Evolutionary conservation across 192 early-diverging fungal genomes (phyloP).

Genomic region (Dispira simplex): DNA sequence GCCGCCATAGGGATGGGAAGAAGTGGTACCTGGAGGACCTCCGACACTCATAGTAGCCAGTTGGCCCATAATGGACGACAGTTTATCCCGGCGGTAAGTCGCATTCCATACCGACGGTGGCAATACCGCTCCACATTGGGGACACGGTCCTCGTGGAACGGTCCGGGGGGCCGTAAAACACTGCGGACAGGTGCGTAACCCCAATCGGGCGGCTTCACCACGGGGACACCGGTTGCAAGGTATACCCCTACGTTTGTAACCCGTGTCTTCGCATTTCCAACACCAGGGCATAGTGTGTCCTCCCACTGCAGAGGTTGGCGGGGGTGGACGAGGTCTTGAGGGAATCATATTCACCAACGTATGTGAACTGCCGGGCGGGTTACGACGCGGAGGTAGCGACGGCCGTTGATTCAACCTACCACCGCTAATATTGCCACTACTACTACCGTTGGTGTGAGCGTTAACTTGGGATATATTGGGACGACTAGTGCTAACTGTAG

Average conservation of each 20-base stretch:
- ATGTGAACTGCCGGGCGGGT: neutral
- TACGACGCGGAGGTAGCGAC: neutral
- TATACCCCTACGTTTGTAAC: slow-evolving; percentile 2
- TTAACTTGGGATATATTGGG: neutral
- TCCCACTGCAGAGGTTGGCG: neutral
- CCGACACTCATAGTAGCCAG: too few relatives aligned
- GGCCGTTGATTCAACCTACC: neutral
- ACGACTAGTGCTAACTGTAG: neutral
- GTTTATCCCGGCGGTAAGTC: too few relatives aligned
- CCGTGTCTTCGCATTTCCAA: slow-evolving; percentile 11
- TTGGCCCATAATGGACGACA: too few relatives aligned
- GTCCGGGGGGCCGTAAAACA: slow-evolving; percentile 4
- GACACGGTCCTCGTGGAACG: neutral
- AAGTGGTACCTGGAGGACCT: too few relatives aligned
- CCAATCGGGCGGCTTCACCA: slow-evolving; percentile 1
- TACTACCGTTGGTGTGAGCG: neutral
- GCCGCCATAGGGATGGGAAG: too few relatives aligned
- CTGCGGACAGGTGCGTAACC: slow-evolving; percentile 1
- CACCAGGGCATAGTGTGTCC: slow-evolving; percentile 11
- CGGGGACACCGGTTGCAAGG: slow-evolving; percentile 11
- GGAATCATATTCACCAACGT: neutral
- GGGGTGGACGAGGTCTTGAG: neutral
- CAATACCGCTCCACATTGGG: neutral
- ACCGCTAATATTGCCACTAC: neutral
- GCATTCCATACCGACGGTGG: neutral